Conservation (phyloP, 352 stramenopile genomes). For the Pythium monospermum region DNA sequence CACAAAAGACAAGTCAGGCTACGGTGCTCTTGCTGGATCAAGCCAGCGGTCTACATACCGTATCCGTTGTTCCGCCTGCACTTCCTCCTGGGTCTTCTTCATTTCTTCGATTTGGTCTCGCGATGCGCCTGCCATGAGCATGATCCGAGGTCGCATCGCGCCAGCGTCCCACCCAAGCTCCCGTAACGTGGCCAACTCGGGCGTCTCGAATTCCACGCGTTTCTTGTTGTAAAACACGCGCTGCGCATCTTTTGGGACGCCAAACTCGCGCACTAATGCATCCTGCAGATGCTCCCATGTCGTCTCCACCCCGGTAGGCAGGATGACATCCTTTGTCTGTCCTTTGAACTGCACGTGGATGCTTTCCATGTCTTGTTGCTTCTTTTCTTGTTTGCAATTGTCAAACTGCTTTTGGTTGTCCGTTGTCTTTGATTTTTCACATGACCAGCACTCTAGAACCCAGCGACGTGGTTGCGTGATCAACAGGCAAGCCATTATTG, state of each 20-base stretch:
- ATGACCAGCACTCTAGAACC: slow-evolving; percentile 2
- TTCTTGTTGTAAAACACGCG: slow-evolving; percentile 54
- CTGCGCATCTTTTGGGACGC: slow-evolving; percentile 36
- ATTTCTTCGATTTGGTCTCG: slow-evolving; percentile 43
- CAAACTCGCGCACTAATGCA: slow-evolving; percentile 24
- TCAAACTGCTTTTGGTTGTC: slow-evolving; percentile 6
- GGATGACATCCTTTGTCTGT: slow-evolving; percentile 21
- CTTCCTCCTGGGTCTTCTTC: slow-evolving; percentile 35
- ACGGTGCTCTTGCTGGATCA: too few species aligned
- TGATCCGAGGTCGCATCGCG: slow-evolving; percentile 4
- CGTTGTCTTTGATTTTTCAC: not conserved
- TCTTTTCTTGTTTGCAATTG: slow-evolving; percentile 16
- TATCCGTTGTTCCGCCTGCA: slow-evolving; percentile 37
- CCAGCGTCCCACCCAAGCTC: slow-evolving; percentile 25
- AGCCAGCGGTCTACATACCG: too few species aligned
- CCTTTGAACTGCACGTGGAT: slow-evolving; percentile 48
- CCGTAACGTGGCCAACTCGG: slow-evolving; percentile 5
- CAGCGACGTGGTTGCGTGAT: too few species aligned
- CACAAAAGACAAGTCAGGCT: too few species aligned
- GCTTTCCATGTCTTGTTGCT: slow-evolving; percentile 24
- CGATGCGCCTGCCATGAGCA: slow-evolving; percentile 51
- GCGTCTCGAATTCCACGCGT: slow-evolving; percentile 33
- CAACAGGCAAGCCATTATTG: too few species aligned
- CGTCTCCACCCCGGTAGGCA: slow-evolving; percentile 20
- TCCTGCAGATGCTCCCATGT: slow-evolving; percentile 37